Evolutionary conservation across 129 eudicot genomes (phyloP), one percentile per base, ranked within the genome.

Genomic region (Tagetes patula): DNA sequence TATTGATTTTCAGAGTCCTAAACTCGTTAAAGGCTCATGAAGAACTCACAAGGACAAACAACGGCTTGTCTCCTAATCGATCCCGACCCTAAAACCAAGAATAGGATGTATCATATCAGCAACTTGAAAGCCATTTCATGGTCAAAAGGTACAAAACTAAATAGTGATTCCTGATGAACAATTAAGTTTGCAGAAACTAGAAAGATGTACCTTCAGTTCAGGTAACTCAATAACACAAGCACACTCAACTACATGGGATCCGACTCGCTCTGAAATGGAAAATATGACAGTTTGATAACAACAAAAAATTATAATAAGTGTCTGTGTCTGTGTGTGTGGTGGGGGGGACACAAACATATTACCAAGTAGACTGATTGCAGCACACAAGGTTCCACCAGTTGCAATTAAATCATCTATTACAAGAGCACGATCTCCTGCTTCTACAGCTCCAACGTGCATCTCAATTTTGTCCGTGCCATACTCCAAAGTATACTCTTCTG

Each of bases 381-480:
- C 98, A 77, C 75, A 66, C 70, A 92, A 76, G 70, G 98, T 92
- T 37, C 98, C 98, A 9, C 98, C 98, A 11, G 98, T 92, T 66
- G 98, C 98, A 74, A 92, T 89, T 66, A 92, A 84, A 79, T 92
- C 98, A 72, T 92, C 98, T 13, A 92, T 82, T 8, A 92, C 74
- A 11, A 89, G 74, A 9, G 95, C 96, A 32, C 88, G 95, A 41
- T 92, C 95, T 39, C 98, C 95, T 76, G 85, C 79, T 76, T 92
- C 82, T 75, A 92, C 98, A 67, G 98, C 98, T 60, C 98, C 98
- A 31, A 92, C 91, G 13, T 92, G 98, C 98, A 92, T 89, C 85
- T 93, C 92, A 60, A 93, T 93, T 77, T 38, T 85, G 82, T 93
- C 96, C 32, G 92, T 89, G 70, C 98, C 98, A 81, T 93, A 93